These are phyloP conservation scores for Fusarium zealandicum DNA, from an alignment of 2,329 filamentous ascomycete genomes.

Conservation along the genomic window DNA sequence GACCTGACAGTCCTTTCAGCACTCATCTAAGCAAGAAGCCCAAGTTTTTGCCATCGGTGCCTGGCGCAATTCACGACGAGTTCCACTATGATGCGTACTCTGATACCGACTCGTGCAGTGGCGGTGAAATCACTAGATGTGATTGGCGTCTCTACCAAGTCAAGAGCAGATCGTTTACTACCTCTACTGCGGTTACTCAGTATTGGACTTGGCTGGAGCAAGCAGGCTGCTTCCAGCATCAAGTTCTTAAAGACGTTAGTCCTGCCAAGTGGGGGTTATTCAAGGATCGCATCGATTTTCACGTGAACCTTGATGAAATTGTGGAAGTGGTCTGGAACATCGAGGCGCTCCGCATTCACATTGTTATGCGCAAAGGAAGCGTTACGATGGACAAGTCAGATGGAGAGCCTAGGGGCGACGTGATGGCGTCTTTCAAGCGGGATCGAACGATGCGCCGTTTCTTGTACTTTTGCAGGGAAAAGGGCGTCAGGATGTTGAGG, in stretches of 20 bases:
- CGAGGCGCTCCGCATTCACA: conserved; percentile 51
- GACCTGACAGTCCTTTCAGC: conserved; percentile 17
- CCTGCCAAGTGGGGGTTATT: conserved; percentile 59
- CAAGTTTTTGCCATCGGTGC: conserved; percentile 33
- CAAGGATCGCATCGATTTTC: conserved; percentile 59
- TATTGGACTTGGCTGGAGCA: conserved; percentile 62
- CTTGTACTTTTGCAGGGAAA: conserved; percentile 55
- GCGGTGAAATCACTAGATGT: conserved; percentile 52
- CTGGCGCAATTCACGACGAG: conserved; percentile 44
- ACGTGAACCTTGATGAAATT: conserved; percentile 56
- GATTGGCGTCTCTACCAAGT: conserved; percentile 63
- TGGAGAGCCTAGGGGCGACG: conserved; percentile 51
- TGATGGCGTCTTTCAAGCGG: conserved; percentile 61
- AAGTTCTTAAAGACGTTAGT: conserved; percentile 56
- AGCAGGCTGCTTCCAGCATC: conserved; percentile 57
- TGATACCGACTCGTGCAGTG: conserved; percentile 59
- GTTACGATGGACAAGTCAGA: conserved; percentile 38
- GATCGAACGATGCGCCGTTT: conserved; percentile 61
- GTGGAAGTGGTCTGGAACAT: conserved; percentile 54
- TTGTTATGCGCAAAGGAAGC: conserved; percentile 47
- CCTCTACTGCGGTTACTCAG: conserved; percentile 57
- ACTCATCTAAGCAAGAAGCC: conserved; percentile 39
- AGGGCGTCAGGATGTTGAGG: conserved; percentile 52
- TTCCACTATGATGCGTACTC: conserved; percentile 57
- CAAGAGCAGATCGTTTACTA: conserved; percentile 57